phyloP scores from a whole-genome alignment of 2,329 filamentous ascomycete species.

The Penicillium brasilianum region DNA sequence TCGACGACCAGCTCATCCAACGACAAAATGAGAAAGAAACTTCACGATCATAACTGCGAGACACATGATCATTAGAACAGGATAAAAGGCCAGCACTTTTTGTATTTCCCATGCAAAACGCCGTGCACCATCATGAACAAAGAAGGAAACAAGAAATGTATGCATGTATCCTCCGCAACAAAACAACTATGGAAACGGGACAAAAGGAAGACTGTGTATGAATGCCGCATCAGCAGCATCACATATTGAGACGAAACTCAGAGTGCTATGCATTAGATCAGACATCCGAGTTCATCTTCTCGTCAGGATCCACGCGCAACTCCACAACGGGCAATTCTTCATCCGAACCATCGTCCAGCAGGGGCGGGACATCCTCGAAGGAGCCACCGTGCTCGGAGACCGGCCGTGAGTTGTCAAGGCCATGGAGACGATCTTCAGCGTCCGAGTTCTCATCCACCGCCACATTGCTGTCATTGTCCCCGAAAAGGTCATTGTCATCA shows the following conservation, averaged over 20 bases:
- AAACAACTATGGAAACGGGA: background rate
- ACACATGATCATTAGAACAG: conserved; percentile 5
- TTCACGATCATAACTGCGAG: conserved; percentile 4
- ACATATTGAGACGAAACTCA: no score
- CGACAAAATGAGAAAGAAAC: background rate
- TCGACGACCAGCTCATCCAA: background rate
- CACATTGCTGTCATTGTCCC: conserved; percentile 47
- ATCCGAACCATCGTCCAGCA: conserved; percentile 40
- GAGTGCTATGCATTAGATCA: background rate
- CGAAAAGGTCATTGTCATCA: conserved; percentile 41
- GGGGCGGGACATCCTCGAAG: conserved; percentile 40
- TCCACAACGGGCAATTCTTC: conserved; percentile 51
- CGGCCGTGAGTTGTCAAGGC: conserved; percentile 31
- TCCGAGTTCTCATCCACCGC: conserved; percentile 46
- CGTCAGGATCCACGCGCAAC: conserved; percentile 45
- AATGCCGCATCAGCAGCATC: background rate
- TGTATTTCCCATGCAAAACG: conserved; percentile 19
- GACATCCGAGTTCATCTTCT: conserved; percentile 32
- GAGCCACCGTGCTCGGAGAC: conserved; percentile 35
- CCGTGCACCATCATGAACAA: conserved; percentile 15
- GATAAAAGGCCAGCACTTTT: conserved; percentile 11
- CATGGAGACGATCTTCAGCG: conserved; percentile 39
- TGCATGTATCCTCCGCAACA: conserved; percentile 6
- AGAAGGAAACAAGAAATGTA: background rate
- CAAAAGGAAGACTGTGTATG: background rate